These are phyloP conservation scores for Globisporangium spiculum DNA, from an alignment of 352 stramenopile species.

Conservation along the genomic window DNA sequence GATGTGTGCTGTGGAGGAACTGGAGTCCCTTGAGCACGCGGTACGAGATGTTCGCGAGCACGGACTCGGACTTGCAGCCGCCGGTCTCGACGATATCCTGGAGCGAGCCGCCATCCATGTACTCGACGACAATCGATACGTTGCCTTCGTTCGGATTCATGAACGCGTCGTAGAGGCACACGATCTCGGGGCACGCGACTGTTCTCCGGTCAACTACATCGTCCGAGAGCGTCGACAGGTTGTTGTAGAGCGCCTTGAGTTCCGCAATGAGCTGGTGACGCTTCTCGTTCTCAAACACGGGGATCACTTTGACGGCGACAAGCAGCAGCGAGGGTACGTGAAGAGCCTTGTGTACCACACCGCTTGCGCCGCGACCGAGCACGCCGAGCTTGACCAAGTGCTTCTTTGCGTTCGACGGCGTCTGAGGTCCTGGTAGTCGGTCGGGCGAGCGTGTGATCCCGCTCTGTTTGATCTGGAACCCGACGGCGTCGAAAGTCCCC, in stretches of 20 bases:
- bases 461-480: conserved; percentile 83
- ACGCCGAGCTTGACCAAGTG: conserved; percentile 82
- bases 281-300: conserved; percentile 88
- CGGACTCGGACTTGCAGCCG: conserved; percentile 80
- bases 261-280: conserved; percentile 85
- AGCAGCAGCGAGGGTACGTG: conserved; percentile 87
- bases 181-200: conserved; percentile 76
- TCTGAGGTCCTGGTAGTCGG: conserved; percentile 31
- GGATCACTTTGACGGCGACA: conserved; percentile 90
- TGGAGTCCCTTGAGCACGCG: conserved; percentile 83
- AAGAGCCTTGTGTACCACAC: conserved; percentile 87
- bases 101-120: conserved; percentile 94
- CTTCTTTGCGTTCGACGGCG: conserved; percentile 69
- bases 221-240: conserved; percentile 71
- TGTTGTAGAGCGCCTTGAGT: conserved; percentile 85
- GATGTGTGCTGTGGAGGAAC: conserved; percentile 89
- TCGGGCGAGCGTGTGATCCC: conserved; percentile 67
- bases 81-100: conserved; percentile 91
- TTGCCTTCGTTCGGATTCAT: conserved; percentile 90
- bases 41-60: conserved; percentile 89
- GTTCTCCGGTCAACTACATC: conserved; percentile 37
- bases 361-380: conserved; percentile 79
- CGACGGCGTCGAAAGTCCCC: conserved; percentile 76
- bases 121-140: conserved; percentile 94
- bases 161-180: conserved; percentile 94